Evolutionary conservation across 192 early-diverging fungal genomes (phyloP).

Genomic region (Chytriomyces sp.): DNA sequence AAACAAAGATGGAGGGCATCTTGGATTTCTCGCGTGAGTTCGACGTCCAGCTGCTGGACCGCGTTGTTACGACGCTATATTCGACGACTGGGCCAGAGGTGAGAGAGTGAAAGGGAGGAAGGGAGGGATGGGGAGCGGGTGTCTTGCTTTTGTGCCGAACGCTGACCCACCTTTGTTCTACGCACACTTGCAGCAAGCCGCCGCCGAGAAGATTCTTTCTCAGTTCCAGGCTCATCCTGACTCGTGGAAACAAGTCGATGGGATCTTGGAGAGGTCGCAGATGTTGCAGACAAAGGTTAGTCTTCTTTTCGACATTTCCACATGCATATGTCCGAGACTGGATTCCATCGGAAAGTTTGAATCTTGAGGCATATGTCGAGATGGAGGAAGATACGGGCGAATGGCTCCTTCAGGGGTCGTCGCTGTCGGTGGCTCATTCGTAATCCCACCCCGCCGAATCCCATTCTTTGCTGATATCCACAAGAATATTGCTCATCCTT

Average conservation of each 20-base stretch:
- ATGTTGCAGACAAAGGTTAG: constrained; percentile 84
- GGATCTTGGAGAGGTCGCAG: constrained; percentile 83
- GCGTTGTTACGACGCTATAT: constrained; percentile 85
- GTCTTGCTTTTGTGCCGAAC: background rate
- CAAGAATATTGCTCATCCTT: too few relatives aligned
- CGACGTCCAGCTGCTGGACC: constrained; percentile 86
- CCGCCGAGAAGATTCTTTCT: constrained; percentile 84
- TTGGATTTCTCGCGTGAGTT: constrained; percentile 90
- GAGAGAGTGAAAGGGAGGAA: constrained; percentile 6
- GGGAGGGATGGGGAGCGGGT: too few relatives aligned
- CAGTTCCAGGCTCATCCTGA: constrained; percentile 96
- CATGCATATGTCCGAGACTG: too few relatives aligned
- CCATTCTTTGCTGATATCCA: too few relatives aligned
- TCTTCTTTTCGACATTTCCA: background rate
- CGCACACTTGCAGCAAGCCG: constrained; percentile 69
- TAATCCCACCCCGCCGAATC: too few relatives aligned
- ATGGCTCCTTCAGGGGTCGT: too few relatives aligned
- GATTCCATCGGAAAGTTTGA: too few relatives aligned
- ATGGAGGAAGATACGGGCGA: background rate
- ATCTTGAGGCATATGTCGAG: background rate
- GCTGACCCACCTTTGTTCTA: background rate
- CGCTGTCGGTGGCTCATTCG: too few relatives aligned
- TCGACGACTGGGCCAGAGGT: constrained; percentile 71
- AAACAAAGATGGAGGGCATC: constrained; percentile 60
- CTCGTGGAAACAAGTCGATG: constrained; percentile 93